A percentile compares a stretch with the other conserved stretches of the same genome.
Evolutionary conservation across 768 basidiomycete species (phyloP).

Genomic region (Amanita polypyramis): DNA sequence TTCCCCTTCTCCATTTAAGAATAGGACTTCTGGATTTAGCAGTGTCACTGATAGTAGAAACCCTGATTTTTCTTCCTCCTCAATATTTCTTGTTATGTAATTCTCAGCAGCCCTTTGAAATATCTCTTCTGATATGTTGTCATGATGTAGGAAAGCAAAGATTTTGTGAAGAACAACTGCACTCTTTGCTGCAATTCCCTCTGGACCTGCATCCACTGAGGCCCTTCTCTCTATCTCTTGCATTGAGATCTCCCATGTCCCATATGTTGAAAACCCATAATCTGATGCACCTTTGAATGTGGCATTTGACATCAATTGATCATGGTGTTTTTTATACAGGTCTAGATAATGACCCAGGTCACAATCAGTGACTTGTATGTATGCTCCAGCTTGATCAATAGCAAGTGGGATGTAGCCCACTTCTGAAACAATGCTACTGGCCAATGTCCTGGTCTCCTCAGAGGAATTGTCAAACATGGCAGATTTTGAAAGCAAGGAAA

Average conservation of each 20-base stretch:
- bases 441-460: neutral
- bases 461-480: neutral
- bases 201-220: neutral
- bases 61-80: neutral
- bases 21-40: neutral
- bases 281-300: constrained; percentile 6
- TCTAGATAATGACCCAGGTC: constrained; percentile 9
- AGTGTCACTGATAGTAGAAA: neutral
- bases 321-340: constrained; percentile 3
- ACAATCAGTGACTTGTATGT: constrained; percentile 9
- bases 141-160: constrained; percentile 14
- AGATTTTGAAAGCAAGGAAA: constrained; percentile 11
- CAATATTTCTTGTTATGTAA: neutral
- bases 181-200: constrained; percentile 7
- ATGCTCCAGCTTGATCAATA: no score
- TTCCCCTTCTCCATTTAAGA: neutral
- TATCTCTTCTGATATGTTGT: constrained; percentile 10
- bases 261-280: no score
- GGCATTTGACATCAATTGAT: constrained; percentile 7
- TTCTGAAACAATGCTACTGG: constrained; percentile 8
- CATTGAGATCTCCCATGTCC: no score
- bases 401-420: constrained; percentile 6
- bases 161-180: constrained; percentile 13
- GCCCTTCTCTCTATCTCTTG: constrained; percentile 9
- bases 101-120: constrained; percentile 9